phyloP scores from a whole-genome alignment of 1,284 basidiomycete species.

The Melampsora americana region DNA sequence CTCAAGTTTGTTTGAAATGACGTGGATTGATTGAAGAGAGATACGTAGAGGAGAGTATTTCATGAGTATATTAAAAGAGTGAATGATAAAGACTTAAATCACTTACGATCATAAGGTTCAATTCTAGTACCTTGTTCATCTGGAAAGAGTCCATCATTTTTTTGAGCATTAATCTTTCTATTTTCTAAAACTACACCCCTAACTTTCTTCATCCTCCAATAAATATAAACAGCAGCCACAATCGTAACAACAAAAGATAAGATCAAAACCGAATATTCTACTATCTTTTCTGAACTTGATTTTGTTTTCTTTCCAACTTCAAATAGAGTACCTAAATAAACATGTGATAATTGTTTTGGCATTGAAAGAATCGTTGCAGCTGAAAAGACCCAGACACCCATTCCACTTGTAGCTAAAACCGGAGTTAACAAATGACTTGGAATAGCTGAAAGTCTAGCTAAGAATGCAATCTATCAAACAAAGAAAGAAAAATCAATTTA shows the following conservation, averaged over 20 bases:
- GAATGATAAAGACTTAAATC: too few relatives aligned
- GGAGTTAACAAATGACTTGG: constrained; percentile 52
- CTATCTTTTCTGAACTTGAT: not conserved
- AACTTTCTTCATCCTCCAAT: constrained; percentile 10
- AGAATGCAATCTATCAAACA: constrained; percentile 20
- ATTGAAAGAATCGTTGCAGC: constrained; percentile 53
- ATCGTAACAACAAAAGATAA: not conserved
- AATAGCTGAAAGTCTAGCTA: constrained; percentile 52
- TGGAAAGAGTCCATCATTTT: too few relatives aligned
- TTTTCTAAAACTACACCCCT: not conserved
- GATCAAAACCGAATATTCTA: constrained; percentile 6
- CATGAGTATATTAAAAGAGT: too few relatives aligned
- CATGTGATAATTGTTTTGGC: constrained; percentile 54
- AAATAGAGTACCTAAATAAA: constrained; percentile 51
- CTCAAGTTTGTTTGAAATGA: too few relatives aligned
- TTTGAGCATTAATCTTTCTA: too few relatives aligned
- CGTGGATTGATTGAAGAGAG: too few relatives aligned
- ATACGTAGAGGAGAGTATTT: too few relatives aligned
- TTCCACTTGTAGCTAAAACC: constrained; percentile 53
- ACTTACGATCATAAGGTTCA: too few relatives aligned
- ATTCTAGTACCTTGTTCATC: too few relatives aligned
- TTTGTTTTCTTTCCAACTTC: not conserved
- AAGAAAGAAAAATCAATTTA: too few relatives aligned
- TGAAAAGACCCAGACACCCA: constrained; percentile 52
- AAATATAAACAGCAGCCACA: constrained; percentile 27